Evolutionary conservation across 169 alveolate species (phyloP).

Genomic region (Eimeria sp.): DNA sequence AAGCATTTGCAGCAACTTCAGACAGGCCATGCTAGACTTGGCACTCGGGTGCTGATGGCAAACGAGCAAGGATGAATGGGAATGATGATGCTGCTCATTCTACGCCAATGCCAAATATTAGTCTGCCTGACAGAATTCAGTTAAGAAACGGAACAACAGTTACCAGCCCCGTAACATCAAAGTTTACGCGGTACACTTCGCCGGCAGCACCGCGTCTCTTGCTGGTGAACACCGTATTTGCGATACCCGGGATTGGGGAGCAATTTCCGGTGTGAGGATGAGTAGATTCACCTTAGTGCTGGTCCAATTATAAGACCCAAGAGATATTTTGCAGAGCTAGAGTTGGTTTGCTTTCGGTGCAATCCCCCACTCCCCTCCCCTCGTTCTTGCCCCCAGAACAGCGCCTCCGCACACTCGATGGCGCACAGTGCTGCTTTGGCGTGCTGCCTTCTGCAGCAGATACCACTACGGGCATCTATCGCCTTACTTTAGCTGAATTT

Average conservation of each 20-base stretch:
- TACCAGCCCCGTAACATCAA: not conserved
- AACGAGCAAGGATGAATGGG: not conserved
- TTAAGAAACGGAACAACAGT: not conserved
- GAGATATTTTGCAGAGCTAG: not conserved
- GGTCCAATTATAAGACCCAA: not conserved
- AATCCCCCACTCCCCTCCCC: slow-evolving; percentile 57
- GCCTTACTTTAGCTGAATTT: not conserved
- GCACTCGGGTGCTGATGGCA: not conserved
- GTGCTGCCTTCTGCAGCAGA: slow-evolving; percentile 79
- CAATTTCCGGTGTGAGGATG: not conserved
- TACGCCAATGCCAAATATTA: not conserved
- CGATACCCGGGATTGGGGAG: slow-evolving; percentile 13
- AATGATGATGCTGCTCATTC: not conserved
- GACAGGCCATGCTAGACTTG: not conserved
- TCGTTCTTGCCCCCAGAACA: slow-evolving; percentile 66
- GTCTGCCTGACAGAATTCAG: not conserved
- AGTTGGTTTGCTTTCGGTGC: slow-evolving; percentile 44
- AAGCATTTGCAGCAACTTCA: not conserved
- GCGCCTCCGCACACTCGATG: slow-evolving; percentile 80
- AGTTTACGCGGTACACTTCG: not conserved
- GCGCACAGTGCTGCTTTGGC: slow-evolving; percentile 80
- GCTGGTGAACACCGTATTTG: not conserved
- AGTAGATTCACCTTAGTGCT: not conserved
- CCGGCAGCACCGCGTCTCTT: slow-evolving; percentile 42
- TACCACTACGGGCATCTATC: slow-evolving; percentile 18